Percentiles rank a stretch among this genome's conserved stretches.
These are phyloP conservation scores for Taxawa tesnikishii DNA, from an alignment of 2,329 filamentous ascomycete species.

Conservation along the genomic window DNA sequence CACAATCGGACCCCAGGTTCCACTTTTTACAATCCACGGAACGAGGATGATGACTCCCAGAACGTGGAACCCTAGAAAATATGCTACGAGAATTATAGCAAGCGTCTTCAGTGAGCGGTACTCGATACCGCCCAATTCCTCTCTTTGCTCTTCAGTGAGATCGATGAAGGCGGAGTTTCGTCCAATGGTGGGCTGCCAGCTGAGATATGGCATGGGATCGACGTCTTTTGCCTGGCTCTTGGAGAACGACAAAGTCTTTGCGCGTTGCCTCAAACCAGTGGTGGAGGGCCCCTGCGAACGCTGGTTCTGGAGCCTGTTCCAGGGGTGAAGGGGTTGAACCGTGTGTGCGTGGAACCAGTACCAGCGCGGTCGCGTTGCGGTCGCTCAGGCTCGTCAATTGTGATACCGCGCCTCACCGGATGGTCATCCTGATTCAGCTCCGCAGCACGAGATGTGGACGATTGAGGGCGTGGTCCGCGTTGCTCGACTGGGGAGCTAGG, in stretches of 20 bases:
- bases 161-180: constrained; percentile 89
- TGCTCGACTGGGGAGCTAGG: constrained; percentile 2
- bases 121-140: constrained; percentile 92
- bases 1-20: constrained; percentile 55
- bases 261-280: constrained; percentile 7
- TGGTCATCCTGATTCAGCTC: constrained; percentile 26
- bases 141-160: constrained; percentile 77
- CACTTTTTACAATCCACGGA: constrained; percentile 63
- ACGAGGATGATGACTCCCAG: constrained; percentile 61
- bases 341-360: constrained; percentile 2
- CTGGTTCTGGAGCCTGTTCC: constrained; percentile 1
- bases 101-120: constrained; percentile 85
- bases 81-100: constrained; percentile 60
- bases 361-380: constrained; percentile 18
- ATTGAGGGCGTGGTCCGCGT: background rate
- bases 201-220: constrained; percentile 72
- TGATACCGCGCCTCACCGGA: constrained; percentile 43
- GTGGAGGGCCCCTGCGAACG: constrained; percentile 4
- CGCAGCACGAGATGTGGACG: background rate
- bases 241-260: constrained; percentile 7
- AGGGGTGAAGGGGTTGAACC: constrained; percentile 8
- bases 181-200: constrained; percentile 83
- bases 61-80: constrained; percentile 74
- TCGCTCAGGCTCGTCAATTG: constrained; percentile 51
- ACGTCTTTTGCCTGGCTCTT: constrained; percentile 36